Evolutionary conservation across 2,329 filamentous ascomycete genomes (phyloP).

Genomic region (Ophiostoma quercus): DNA sequence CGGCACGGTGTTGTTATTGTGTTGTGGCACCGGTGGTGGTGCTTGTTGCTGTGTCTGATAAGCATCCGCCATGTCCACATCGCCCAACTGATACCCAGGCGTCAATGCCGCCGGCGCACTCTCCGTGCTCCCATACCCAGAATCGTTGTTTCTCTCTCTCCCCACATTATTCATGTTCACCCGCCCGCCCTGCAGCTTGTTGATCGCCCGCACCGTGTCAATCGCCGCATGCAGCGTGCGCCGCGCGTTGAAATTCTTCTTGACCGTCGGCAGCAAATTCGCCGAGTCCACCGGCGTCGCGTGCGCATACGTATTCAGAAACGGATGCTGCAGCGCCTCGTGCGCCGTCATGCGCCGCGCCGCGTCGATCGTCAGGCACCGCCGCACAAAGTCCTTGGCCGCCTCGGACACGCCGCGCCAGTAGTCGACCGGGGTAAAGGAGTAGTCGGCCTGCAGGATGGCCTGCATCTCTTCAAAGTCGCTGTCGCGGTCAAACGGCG

Average conservation of each 20-base stretch:
- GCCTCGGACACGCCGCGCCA: constrained; percentile 87
- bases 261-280: constrained; percentile 62
- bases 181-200: constrained; percentile 60
- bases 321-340: constrained; percentile 63
- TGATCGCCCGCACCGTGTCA: constrained; percentile 65
- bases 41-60: not conserved
- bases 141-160: constrained; percentile 34
- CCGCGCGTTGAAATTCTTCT: constrained; percentile 70
- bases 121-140: constrained; percentile 46
- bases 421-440: constrained; percentile 89
- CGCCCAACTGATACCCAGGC: not conserved
- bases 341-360: constrained; percentile 85
- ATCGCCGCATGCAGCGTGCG: constrained; percentile 65
- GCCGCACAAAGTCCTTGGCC: constrained; percentile 86
- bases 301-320: constrained; percentile 43
- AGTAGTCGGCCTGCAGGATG: constrained; percentile 93
- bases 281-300: constrained; percentile 36
- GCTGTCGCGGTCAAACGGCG: constrained; percentile 92
- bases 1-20: constrained; percentile 33
- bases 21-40: not conserved
- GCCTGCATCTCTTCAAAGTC: constrained; percentile 99
- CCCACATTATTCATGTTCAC: constrained; percentile 28
- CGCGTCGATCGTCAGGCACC: constrained; percentile 87
- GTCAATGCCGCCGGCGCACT: constrained; percentile 27
- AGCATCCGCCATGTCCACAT: constrained; percentile 13